Conservation (phyloP, 1,284 basidiomycete genomes). For the Stereum hirsutum region DNA sequence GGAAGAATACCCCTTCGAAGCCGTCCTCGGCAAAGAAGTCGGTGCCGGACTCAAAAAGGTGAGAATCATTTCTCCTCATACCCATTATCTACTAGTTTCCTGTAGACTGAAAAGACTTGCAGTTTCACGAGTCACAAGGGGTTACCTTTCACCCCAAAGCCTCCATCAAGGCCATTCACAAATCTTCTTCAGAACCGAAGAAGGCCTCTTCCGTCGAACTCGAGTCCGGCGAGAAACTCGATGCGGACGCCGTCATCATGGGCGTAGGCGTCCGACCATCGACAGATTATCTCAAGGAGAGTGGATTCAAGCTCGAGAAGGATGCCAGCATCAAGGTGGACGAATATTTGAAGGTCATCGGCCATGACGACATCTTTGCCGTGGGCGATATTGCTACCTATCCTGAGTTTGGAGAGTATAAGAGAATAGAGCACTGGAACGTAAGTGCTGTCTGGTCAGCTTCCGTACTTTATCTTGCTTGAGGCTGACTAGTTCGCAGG, state of each 20-base stretch:
- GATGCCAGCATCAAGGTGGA: constrained; percentile 83
- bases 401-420: constrained; percentile 51
- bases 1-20: constrained; percentile 79
- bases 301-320: constrained; percentile 53
- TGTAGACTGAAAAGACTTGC: constrained; percentile 3
- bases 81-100: not conserved
- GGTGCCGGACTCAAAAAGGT: constrained; percentile 78
- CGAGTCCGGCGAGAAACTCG: constrained; percentile 62
- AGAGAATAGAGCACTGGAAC: constrained; percentile 89
- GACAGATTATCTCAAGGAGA: constrained; percentile 73
- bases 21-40: constrained; percentile 74
- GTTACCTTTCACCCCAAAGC: constrained; percentile 73
- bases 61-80: constrained; percentile 5
- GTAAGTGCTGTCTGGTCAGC: constrained; percentile 29
- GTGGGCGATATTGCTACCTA: constrained; percentile 87
- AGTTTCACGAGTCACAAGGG: constrained; percentile 76
- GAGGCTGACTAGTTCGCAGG: constrained; percentile 34
- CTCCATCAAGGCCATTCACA: constrained; percentile 67
- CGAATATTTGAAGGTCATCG: constrained; percentile 66
- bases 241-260: constrained; percentile 80
- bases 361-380: constrained; percentile 63
- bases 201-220: constrained; percentile 43
- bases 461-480: constrained; percentile 5
- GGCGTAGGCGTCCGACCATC: constrained; percentile 87
- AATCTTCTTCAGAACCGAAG: constrained; percentile 35